Percentiles rank a stretch among this genome's conserved stretches.
Conservation (phyloP, 345 rosid genomes). For the Eucalyptus lansdowneana region DNA sequence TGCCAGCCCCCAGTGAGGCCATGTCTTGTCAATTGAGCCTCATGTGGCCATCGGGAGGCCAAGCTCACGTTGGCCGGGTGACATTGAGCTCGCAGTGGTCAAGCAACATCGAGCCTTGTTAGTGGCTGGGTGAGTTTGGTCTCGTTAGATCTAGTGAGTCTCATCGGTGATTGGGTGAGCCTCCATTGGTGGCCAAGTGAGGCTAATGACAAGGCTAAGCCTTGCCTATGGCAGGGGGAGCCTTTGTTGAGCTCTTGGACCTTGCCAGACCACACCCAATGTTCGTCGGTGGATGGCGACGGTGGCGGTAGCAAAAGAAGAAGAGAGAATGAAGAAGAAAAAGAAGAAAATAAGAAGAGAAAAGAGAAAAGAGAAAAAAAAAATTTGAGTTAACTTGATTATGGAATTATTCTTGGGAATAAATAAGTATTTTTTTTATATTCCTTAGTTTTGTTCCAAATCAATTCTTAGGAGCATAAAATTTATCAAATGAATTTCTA, state of each 20-base stretch:
- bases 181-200: rapidly evolving
- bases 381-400: too few species aligned
- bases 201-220: too few species aligned
- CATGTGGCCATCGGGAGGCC: rapidly evolving
- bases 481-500: too few species aligned
- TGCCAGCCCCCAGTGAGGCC: rapidly evolving
- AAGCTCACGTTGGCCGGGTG: rapidly evolving
- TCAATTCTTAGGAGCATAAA: rapidly evolving
- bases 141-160: rapidly evolving
- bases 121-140: rapidly evolving
- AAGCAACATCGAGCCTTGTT: rapidly evolving
- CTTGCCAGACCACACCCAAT: rapidly evolving
- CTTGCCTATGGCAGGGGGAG: rapidly evolving
- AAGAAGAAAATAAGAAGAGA: too few species aligned
- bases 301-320: rapidly evolving
- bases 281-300: rapidly evolving
- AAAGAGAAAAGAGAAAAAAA: too few species aligned
- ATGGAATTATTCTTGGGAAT: rapidly evolving
- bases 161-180: rapidly evolving
- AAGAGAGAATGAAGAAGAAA: too few species aligned
- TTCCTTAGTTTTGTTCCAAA: rapidly evolving
- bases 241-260: rapidly evolving
- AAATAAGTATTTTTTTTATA: too few species aligned
- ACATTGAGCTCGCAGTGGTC: rapidly evolving
- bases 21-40: too few species aligned